Percentiles rank a stretch among this genome's conserved stretches.
Conservation (phyloP, 164 flowering plant genomes). For the Nymphaea colorata region DNA sequence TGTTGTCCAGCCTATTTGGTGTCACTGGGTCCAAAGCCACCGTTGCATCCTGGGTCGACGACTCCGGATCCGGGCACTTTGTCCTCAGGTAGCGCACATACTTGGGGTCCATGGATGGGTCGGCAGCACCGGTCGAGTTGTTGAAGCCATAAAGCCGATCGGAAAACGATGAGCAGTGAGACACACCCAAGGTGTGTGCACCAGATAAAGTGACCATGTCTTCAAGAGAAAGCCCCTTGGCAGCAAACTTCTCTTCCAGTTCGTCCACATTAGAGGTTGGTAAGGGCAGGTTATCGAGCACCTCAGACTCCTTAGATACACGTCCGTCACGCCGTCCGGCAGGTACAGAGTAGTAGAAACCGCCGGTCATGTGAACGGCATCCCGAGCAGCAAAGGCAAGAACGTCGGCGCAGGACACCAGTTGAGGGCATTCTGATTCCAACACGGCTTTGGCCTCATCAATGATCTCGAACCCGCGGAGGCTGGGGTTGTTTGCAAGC, state of each 20-base stretch:
- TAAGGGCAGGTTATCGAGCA: neutral
- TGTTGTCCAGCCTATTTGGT: conserved; percentile 2
- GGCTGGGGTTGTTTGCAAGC: conserved; percentile 5
- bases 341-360: conserved; percentile 2
- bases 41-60: neutral
- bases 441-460: conserved; percentile 1
- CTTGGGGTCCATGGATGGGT: conserved; percentile 1
- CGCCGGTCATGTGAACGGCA: conserved; percentile 1
- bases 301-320: conserved; percentile 1
- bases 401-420: conserved; percentile 9
- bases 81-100: neutral
- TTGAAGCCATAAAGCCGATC: conserved; percentile 7
- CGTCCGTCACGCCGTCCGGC: conserved; percentile 6
- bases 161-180: conserved; percentile 6
- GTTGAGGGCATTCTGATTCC: conserved; percentile 4
- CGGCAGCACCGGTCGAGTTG: conserved; percentile 4
- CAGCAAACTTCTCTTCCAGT: conserved; percentile 6
- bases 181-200: conserved; percentile 9
- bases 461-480: conserved; percentile 9
- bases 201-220: conserved; percentile 10
- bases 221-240: conserved; percentile 3
- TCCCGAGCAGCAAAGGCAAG: conserved; percentile 11
- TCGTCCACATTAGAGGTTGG: neutral
- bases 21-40: neutral
- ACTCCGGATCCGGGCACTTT: neutral